phyloP scores from a whole-genome alignment of 306 rosid genomes.

The Casuarina glauca region DNA sequence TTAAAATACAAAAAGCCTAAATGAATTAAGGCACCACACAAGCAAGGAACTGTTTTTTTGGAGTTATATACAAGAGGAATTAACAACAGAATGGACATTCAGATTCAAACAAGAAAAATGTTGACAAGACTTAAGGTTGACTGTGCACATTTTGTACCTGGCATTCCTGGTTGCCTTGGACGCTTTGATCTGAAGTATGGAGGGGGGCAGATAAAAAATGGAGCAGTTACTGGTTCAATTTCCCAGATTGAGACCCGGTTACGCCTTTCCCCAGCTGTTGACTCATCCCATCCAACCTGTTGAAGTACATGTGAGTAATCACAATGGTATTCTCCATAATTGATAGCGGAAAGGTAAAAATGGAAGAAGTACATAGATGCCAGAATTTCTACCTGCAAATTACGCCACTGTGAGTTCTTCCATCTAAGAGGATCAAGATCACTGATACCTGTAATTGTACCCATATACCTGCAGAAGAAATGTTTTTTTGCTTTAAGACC shows the following conservation, averaged over 20 bases:
- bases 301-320: constrained; percentile 5
- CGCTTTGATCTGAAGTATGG: constrained; percentile 85
- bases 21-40: not conserved
- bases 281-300: constrained; percentile 99
- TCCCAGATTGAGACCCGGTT: constrained; percentile 94
- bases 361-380: constrained; percentile 8
- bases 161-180: constrained; percentile 90
- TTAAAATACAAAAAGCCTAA: not conserved
- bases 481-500: constrained; percentile 4
- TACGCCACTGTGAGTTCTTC: constrained; percentile 98
- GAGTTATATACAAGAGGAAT: not conserved
- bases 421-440: constrained; percentile 93
- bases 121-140: not conserved
- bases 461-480: constrained; percentile 80
- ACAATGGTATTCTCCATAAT: constrained; percentile 4
- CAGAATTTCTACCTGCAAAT: constrained; percentile 67
- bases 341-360: not conserved
- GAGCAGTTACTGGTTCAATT: constrained; percentile 96
- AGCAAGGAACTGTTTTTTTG: not conserved
- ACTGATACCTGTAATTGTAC: constrained; percentile 87
- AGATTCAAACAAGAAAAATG: not conserved
- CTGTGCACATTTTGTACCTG: constrained; percentile 46
- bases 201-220: constrained; percentile 94
- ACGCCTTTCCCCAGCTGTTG: constrained; percentile 90
- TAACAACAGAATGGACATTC: not conserved